Evolutionary conservation across 768 basidiomycete species (phyloP).

Genomic region (Mrakia gelida): DNA sequence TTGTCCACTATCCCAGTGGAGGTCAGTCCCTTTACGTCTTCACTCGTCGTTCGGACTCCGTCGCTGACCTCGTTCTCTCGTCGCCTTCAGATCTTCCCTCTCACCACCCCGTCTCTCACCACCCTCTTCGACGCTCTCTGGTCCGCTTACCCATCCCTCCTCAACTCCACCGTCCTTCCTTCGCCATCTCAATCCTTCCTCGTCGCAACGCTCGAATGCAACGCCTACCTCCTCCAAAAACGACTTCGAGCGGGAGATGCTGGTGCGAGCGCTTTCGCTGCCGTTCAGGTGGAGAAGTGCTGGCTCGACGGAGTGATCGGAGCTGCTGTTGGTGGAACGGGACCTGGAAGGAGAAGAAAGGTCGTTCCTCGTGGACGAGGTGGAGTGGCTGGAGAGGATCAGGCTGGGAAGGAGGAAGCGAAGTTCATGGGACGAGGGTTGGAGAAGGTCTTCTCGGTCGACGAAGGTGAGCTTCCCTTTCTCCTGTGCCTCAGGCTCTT

Average conservation of each 20-base stretch:
- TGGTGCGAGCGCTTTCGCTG: constrained; percentile 45
- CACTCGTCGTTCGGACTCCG: neutral
- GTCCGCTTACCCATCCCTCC: constrained; percentile 55
- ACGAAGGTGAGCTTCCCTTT: constrained; percentile 39
- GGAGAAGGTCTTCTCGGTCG: constrained; percentile 32
- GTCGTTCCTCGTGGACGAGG: constrained; percentile 29
- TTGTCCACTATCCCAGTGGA: constrained; percentile 71
- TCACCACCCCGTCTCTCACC: constrained; percentile 44
- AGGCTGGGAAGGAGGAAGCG: constrained; percentile 36
- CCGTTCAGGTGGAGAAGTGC: constrained; percentile 41
- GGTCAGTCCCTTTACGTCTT: constrained; percentile 44
- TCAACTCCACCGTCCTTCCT: constrained; percentile 59
- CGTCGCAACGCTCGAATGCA: constrained; percentile 64
- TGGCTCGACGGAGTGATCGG: constrained; percentile 43
- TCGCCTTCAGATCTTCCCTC: constrained; percentile 40
- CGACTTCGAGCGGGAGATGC: constrained; percentile 11
- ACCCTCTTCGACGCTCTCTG: constrained; percentile 73
- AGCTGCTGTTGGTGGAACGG: constrained; percentile 29
- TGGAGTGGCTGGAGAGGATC: constrained; percentile 16
- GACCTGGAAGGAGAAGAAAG: neutral
- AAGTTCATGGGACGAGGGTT: constrained; percentile 37
- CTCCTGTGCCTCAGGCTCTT: neutral
- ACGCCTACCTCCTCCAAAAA: constrained; percentile 53
- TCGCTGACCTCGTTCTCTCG: neutral
- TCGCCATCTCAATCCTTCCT: constrained; percentile 62